A percentile compares a stretch with the other conserved stretches of the same genome.
Evolutionary conservation across 345 rosid species (phyloP).

Genomic region (Diplotaxis tenuifolia): DNA sequence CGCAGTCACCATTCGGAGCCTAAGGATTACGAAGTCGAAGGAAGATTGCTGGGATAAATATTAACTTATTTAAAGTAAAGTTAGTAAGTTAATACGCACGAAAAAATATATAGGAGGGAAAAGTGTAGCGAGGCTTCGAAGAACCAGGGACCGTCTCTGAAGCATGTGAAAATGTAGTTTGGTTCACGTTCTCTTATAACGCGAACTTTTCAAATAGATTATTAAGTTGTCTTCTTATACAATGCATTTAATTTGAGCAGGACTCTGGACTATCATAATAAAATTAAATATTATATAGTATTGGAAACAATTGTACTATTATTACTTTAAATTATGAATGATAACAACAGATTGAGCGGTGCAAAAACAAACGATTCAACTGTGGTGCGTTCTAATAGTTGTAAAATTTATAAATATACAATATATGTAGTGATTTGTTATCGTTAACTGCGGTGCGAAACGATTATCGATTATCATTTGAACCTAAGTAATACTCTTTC

Average conservation of each 20-base stretch:
- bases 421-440: no score
- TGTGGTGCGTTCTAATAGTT: no score
- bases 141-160: conserved; percentile 4
- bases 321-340: no score
- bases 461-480: no score
- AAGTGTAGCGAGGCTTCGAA: conserved; percentile 4
- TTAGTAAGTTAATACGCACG: not conserved
- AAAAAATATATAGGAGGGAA: not conserved
- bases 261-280: not conserved
- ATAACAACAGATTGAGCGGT: no score
- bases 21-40: not conserved
- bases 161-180: conserved; percentile 37
- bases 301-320: no score
- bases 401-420: no score
- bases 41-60: conserved; percentile 17
- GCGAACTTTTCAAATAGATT: not conserved
- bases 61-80: not conserved
- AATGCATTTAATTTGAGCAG: conserved; percentile 15
- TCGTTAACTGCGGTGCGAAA: no score
- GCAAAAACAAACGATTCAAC: no score
- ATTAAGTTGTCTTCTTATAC: not conserved
- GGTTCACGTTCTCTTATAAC: conserved; percentile 27
- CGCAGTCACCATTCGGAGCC: no score
- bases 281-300: no score
- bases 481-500: no score